phyloP scores from a whole-genome alignment of 169 alveolate species.

The Babesia ovata region DNA sequence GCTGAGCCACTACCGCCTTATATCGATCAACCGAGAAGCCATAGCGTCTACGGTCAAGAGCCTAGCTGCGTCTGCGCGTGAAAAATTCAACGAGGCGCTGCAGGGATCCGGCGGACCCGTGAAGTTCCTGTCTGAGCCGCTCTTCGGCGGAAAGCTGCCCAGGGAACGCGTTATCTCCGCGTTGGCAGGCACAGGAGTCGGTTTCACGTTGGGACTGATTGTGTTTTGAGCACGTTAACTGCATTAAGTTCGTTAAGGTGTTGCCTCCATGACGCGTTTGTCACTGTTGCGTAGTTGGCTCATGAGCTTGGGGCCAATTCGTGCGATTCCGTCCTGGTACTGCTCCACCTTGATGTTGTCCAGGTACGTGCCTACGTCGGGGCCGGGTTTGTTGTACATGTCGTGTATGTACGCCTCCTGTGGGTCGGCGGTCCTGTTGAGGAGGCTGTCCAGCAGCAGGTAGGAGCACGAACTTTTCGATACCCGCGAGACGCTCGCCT shows the following conservation, averaged over 20 bases:
- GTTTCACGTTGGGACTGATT: slow-evolving; percentile 10
- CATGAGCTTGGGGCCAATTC: slow-evolving; percentile 23
- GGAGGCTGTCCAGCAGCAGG: slow-evolving; percentile 49
- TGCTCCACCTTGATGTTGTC: slow-evolving; percentile 42
- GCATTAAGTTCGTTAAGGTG: not conserved
- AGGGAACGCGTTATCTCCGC: slow-evolving; percentile 11
- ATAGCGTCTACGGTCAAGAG: not conserved
- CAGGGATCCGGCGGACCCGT: not conserved
- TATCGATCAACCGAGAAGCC: slow-evolving; percentile 17
- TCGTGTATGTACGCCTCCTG: slow-evolving; percentile 58
- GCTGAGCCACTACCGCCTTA: slow-evolving; percentile 30
- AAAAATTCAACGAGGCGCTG: not conserved
- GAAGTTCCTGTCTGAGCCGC: not conserved
- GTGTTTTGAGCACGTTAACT: not conserved
- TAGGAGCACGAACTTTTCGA: slow-evolving; percentile 30
- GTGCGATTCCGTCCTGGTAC: slow-evolving; percentile 35
- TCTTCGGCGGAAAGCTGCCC: slow-evolving; percentile 5
- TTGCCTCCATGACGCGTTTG: not conserved
- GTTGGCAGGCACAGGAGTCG: slow-evolving; percentile 16
- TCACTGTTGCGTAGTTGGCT: slow-evolving; percentile 8
- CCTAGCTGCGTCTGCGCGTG: not conserved
- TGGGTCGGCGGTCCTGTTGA: slow-evolving; percentile 31
- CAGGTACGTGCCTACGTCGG: slow-evolving; percentile 64
- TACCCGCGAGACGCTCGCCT: not conserved
- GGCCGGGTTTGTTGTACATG: slow-evolving; percentile 46